Percentiles rank a stretch among this genome's conserved stretches.
phyloP scores from a whole-genome alignment of 202 grass and related monocot species.

The Saccharum hybrid region DNA sequence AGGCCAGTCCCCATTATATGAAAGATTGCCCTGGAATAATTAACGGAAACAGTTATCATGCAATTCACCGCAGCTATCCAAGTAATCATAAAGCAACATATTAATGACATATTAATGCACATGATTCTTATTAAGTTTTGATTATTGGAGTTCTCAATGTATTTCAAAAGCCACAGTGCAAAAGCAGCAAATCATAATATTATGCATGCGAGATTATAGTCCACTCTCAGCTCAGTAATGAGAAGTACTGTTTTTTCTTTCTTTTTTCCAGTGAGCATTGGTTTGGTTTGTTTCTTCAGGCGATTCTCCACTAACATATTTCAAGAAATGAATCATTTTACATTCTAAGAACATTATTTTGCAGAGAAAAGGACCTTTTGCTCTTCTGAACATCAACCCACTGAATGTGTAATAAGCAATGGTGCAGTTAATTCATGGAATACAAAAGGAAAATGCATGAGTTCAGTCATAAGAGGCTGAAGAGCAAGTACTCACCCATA shows the following conservation, averaged over 20 bases:
- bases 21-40: slow-evolving; percentile 74
- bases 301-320: slow-evolving; percentile 2
- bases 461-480: slow-evolving; percentile 28
- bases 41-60: slow-evolving; percentile 30
- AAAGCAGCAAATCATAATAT: slow-evolving; percentile 18
- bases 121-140: neutral
- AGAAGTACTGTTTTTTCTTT: neutral
- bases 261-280: neutral
- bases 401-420: too few species aligned
- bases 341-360: neutral
- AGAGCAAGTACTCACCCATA: slow-evolving; percentile 72
- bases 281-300: neutral
- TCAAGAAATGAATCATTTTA: slow-evolving; percentile 7
- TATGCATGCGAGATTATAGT: neutral
- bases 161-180: slow-evolving; percentile 23
- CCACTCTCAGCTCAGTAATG: neutral
- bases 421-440: slow-evolving; percentile 17
- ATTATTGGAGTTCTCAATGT: neutral
- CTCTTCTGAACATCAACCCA: slow-evolving; percentile 22
- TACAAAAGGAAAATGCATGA: slow-evolving; percentile 24
- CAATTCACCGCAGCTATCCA: slow-evolving; percentile 33
- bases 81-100: neutral
- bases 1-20: slow-evolving; percentile 67
- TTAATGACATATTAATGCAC: too few species aligned
- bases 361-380: slow-evolving; percentile 22